phyloP scores from a whole-genome alignment of 441 rosid genomes.

The Codiaeum variegatum region DNA sequence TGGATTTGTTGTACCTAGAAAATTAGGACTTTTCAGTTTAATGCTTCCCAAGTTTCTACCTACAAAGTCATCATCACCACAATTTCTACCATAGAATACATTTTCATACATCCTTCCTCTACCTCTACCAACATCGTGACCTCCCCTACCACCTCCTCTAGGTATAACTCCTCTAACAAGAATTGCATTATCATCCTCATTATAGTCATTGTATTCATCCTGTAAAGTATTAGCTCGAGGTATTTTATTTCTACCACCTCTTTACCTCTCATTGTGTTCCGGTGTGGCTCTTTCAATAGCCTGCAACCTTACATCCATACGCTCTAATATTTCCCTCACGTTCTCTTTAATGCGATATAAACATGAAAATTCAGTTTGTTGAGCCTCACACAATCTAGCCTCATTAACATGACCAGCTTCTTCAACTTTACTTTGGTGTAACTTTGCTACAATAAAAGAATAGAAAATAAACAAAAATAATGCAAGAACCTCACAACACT shows the following conservation, averaged over 20 bases:
- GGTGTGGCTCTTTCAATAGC: not conserved
- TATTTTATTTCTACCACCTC: not conserved
- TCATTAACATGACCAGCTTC: not conserved
- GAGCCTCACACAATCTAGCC: not conserved
- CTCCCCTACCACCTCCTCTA: not conserved
- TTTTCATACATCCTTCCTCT: too few relatives aligned
- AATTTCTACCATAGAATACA: too few relatives aligned
- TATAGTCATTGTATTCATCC: not conserved
- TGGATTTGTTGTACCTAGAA: not conserved
- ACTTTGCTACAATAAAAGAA: not conserved
- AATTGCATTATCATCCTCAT: not conserved
- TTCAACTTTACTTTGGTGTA: too few relatives aligned
- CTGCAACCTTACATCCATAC: not conserved
- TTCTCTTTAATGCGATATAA: not conserved
- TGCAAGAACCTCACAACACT: too few relatives aligned
- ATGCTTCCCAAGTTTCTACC: too few relatives aligned
- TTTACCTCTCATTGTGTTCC: not conserved
- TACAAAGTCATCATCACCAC: too few relatives aligned
- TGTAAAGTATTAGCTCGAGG: not conserved
- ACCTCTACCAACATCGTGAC: too few relatives aligned
- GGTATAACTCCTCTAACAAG: not conserved
- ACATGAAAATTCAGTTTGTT: not conserved
- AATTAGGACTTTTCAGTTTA: not conserved
- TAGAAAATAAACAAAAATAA: too few relatives aligned
- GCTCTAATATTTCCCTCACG: not conserved